These are phyloP conservation scores for Aspergillus floridensis DNA, from an alignment of 2,329 filamentous ascomycete species.

Conservation along the genomic window DNA sequence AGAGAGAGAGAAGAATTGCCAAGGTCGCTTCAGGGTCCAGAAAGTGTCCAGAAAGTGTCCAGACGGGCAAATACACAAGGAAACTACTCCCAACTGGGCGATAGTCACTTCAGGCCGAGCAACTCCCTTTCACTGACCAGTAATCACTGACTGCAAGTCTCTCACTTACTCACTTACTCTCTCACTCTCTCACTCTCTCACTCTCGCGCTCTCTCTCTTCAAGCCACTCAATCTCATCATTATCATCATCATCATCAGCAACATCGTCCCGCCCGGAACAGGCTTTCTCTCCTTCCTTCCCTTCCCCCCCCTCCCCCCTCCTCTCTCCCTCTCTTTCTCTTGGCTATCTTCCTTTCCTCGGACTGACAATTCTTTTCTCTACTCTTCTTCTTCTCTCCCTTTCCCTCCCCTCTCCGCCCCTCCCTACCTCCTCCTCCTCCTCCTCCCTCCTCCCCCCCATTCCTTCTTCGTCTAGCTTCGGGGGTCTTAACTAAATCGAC, in stretches of 20 bases:
- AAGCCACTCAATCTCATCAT: no score
- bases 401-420: neutral
- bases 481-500: neutral
- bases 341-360: conserved; percentile 3
- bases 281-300: neutral
- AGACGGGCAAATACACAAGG: no score
- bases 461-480: neutral
- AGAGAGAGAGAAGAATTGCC: neutral
- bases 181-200: no score
- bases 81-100: neutral
- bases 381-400: neutral
- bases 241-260: no score
- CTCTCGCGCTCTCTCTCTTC: no score
- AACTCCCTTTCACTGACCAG: neutral
- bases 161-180: no score
- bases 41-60: neutral
- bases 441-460: neutral
- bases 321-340: neutral
- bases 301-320: no score
- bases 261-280: no score
- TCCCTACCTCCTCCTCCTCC: neutral
- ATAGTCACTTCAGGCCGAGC: neutral
- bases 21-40: neutral
- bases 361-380: conserved; percentile 1
- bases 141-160: no score